Percentiles rank a stretch among this genome's conserved stretches.
These are phyloP conservation scores for Cryphonectria nitschkei DNA, from an alignment of 2,329 filamentous ascomycete species.

Conservation along the genomic window DNA sequence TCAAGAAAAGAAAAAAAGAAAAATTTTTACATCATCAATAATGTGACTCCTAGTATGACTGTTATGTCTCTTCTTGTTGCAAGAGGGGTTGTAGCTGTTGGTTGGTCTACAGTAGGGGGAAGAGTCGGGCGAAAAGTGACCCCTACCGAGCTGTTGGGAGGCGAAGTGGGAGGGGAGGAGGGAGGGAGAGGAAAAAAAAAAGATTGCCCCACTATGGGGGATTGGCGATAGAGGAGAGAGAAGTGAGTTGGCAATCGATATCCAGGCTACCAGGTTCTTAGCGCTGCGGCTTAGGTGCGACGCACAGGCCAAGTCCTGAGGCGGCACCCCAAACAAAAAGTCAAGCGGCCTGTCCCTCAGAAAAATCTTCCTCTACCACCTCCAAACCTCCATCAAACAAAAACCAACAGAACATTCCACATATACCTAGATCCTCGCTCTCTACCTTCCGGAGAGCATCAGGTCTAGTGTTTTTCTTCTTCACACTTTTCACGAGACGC, in stretches of 20 bases:
- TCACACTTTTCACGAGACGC: constrained; percentile 19
- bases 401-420: constrained; percentile 21
- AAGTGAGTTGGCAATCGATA: not conserved
- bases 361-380: constrained; percentile 27
- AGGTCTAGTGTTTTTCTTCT: constrained; percentile 51
- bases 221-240: not conserved
- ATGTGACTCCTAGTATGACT: not conserved
- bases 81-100: not conserved
- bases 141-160: not conserved
- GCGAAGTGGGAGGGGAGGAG: not conserved
- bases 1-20: not conserved
- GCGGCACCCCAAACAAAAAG: constrained; percentile 16
- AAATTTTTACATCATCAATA: not conserved
- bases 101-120: not conserved
- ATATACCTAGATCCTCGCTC: constrained; percentile 33
- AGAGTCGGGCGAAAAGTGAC: not conserved
- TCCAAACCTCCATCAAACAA: constrained; percentile 20
- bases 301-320: constrained; percentile 16
- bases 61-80: not conserved
- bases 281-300: not conserved
- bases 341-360: constrained; percentile 7
- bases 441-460: constrained; percentile 50
- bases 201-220: not conserved
- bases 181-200: not conserved
- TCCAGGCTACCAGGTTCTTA: not conserved